These are phyloP conservation scores for Cordyceps tenuipes DNA, from an alignment of 2,329 filamentous ascomycete genomes.

Conservation along the genomic window DNA sequence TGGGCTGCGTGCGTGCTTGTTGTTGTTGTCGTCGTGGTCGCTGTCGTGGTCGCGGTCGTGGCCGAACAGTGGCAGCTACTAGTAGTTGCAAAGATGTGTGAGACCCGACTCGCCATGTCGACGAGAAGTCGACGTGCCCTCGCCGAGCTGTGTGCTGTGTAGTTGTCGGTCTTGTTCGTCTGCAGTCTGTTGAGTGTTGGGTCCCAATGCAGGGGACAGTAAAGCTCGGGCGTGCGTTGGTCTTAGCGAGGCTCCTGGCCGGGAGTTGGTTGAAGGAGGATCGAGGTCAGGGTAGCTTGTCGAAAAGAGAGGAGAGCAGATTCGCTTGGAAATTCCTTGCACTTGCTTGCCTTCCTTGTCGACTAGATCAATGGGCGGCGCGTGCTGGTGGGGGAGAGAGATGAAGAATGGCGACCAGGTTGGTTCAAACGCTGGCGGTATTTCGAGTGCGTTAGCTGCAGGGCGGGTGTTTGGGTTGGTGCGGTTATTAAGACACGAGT, in stretches of 20 bases:
- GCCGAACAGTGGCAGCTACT: background rate
- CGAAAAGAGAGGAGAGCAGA: background rate
- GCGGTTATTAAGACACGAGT: background rate
- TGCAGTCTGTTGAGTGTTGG: too few species aligned
- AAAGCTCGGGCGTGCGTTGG: too few species aligned
- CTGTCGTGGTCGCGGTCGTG: background rate
- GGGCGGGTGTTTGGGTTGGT: background rate
- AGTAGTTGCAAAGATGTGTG: background rate
- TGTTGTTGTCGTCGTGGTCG: background rate
- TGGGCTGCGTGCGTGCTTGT: background rate
- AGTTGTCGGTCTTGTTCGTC: too few species aligned
- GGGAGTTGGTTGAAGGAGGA: too few species aligned
- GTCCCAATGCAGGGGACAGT: too few species aligned
- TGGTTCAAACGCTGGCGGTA: background rate
- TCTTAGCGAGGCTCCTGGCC: too few species aligned
- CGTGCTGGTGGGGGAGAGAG: background rate
- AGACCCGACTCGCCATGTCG: constrained; percentile 7
- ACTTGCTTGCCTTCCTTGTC: background rate
- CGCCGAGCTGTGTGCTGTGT: too few species aligned
- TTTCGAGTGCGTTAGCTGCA: background rate
- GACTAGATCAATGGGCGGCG: background rate
- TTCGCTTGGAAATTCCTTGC: background rate
- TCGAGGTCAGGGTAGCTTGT: too few species aligned
- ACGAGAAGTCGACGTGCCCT: background rate
- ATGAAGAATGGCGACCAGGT: background rate